Percentiles rank a stretch among this genome's conserved stretches.
These are phyloP conservation scores for Neoconidiobolus thromboides DNA, from an alignment of 371 early-diverging fungal genomes.

Conservation along the genomic window DNA sequence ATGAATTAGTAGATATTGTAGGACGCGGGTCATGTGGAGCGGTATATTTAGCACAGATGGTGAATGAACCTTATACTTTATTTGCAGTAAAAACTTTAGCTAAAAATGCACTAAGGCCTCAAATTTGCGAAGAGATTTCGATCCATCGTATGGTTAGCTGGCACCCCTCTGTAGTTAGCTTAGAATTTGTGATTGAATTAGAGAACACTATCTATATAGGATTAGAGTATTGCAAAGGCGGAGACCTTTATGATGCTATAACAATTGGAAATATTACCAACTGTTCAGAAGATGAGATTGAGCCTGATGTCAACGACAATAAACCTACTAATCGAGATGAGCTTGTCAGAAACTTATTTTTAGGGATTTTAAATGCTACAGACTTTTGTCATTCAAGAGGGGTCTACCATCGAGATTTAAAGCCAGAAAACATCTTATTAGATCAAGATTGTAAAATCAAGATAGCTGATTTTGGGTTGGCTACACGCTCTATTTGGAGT, in stretches of 20 bases:
- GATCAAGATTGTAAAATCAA: conserved; percentile 30
- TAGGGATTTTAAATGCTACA: conserved; percentile 31
- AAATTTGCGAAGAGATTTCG: conserved; percentile 2
- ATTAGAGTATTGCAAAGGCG: conserved; percentile 31
- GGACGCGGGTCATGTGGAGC: conserved; percentile 6
- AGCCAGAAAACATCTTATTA: conserved; percentile 58
- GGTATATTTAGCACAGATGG: conserved; percentile 2
- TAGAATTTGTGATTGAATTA: conserved; percentile 29
- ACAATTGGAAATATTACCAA: conserved; percentile 11
- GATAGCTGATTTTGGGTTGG: conserved; percentile 72
- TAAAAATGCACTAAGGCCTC: conserved; percentile 1
- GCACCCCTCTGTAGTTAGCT: conserved; percentile 43
- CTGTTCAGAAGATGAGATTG: neutral
- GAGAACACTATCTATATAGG: conserved; percentile 22
- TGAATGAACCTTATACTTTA: neutral
- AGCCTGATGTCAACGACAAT: neutral
- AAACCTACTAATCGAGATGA: neutral
- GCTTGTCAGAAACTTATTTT: neutral
- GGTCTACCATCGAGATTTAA: conserved; percentile 56
- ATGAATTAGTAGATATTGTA: conserved; percentile 5
- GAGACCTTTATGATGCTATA: conserved; percentile 31
- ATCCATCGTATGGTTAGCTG: conserved; percentile 7
- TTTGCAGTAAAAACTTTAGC: conserved; percentile 5
- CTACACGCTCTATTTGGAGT: conserved; percentile 46
- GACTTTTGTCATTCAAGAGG: conserved; percentile 27